Conservation (phyloP, 179 eudicot genomes). For the Drosera spatulata region DNA sequence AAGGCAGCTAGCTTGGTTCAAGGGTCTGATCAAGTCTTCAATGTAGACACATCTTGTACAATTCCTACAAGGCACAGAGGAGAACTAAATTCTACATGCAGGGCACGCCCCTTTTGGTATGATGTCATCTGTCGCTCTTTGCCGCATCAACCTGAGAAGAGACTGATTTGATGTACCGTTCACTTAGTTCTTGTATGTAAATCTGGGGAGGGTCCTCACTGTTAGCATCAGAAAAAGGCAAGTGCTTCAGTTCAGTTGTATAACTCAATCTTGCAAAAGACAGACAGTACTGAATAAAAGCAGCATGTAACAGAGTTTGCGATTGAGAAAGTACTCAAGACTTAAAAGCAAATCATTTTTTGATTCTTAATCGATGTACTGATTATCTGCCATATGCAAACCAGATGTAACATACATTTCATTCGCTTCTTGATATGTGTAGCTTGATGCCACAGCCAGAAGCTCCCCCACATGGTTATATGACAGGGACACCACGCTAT, state of each 20-base stretch:
- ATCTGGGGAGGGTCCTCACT: conserved; percentile 73
- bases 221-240: conserved; percentile 12
- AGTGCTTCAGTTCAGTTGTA: conserved; percentile 1
- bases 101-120: too few species aligned
- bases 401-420: conserved; percentile 45
- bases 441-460: conserved; percentile 76
- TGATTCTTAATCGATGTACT: background rate
- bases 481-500: conserved; percentile 69
- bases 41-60: too few species aligned
- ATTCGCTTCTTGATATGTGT: conserved; percentile 64
- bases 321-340: background rate
- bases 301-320: too few species aligned
- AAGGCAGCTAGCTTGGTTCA: too few species aligned
- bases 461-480: conserved; percentile 55
- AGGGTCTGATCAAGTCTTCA: too few species aligned
- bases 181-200: conserved; percentile 46
- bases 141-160: conserved; percentile 3
- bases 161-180: conserved; percentile 17
- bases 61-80: too few species aligned
- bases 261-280: background rate
- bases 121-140: too few species aligned
- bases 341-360: background rate
- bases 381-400: background rate
- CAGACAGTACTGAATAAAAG: background rate
- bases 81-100: too few species aligned